Evolutionary conservation across 805 yeast genomes (phyloP).

Genomic region (Isabelozyma rhagii): DNA sequence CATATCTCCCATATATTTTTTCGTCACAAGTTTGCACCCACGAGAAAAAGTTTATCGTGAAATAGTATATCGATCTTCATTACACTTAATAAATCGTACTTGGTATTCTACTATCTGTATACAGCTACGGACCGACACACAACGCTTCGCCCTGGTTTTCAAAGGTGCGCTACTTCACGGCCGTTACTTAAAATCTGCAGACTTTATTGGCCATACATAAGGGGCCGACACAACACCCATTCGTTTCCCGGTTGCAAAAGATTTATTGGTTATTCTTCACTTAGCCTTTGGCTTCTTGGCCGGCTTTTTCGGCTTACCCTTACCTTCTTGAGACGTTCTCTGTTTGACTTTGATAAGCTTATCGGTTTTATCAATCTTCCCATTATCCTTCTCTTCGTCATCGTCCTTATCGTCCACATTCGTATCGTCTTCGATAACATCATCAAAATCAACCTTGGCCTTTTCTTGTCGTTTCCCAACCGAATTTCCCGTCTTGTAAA

Average conservation of each 20-base stretch:
- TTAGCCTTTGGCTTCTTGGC: conserved; percentile 3
- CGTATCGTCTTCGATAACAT: conserved; percentile 62
- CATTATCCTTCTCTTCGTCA: conserved; percentile 45
- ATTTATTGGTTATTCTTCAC: neutral
- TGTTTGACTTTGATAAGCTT: conserved; percentile 48
- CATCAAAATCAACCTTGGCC: conserved; percentile 64
- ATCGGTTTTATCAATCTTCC: conserved; percentile 55
- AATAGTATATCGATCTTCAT: too few species aligned
- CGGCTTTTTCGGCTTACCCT: conserved; percentile 28
- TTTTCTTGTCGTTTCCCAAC: conserved; percentile 26
- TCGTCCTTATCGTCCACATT: conserved; percentile 39
- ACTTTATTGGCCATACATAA: too few species aligned
- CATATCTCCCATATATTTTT: too few species aligned
- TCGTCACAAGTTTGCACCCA: too few species aligned
- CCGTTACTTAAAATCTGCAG: too few species aligned
- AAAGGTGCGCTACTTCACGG: too few species aligned
- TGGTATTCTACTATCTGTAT: too few species aligned
- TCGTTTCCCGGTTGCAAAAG: neutral
- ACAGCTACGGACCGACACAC: too few species aligned
- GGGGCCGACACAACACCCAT: too few species aligned
- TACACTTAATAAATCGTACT: too few species aligned
- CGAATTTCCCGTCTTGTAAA: conserved; percentile 68
- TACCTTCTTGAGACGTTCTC: conserved; percentile 19
- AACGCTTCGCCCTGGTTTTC: too few species aligned
- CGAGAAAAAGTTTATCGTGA: too few species aligned